Conservation (phyloP, 495 filamentous ascomycete species). For the Penicillium herquei region DNA sequence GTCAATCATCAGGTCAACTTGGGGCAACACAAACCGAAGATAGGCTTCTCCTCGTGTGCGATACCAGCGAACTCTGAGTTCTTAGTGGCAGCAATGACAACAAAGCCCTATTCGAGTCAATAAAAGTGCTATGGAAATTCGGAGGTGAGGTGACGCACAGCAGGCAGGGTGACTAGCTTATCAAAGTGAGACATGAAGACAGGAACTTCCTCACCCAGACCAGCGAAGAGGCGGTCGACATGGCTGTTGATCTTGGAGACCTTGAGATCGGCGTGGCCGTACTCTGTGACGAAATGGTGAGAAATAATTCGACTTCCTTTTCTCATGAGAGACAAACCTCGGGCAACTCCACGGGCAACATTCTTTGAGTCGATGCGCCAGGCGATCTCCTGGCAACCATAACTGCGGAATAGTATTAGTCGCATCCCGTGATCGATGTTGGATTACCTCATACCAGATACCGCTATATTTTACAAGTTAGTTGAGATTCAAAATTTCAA, state of each 20-base stretch:
- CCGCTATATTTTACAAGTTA: slow-evolving; percentile 16
- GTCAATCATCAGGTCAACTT: neutral
- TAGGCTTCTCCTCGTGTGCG: slow-evolving; percentile 18
- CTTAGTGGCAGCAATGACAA: slow-evolving; percentile 18
- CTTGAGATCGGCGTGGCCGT: slow-evolving; percentile 25
- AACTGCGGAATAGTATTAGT: slow-evolving; percentile 17
- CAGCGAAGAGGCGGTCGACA: slow-evolving; percentile 24
- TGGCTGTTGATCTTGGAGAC: slow-evolving; percentile 12
- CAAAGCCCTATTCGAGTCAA: slow-evolving; percentile 16
- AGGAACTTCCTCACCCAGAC: slow-evolving; percentile 21
- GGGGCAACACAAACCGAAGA: slow-evolving; percentile 17
- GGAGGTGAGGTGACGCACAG: slow-evolving; percentile 9
- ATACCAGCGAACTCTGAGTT: slow-evolving; percentile 25
- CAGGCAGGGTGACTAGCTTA: slow-evolving; percentile 27
- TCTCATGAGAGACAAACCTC: slow-evolving; percentile 15
- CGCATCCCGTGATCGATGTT: neutral
- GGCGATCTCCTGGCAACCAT: slow-evolving; percentile 26
- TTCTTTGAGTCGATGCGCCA: slow-evolving; percentile 18
- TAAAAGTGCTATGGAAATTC: neutral
- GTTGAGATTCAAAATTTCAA: slow-evolving; percentile 3
- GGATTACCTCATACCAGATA: slow-evolving; percentile 21
- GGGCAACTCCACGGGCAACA: slow-evolving; percentile 18
- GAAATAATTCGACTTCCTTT: neutral
- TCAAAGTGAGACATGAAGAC: slow-evolving; percentile 31
- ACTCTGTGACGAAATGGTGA: slow-evolving; percentile 13